Evolutionary conservation across 176 grass and related monocot species (phyloP).

Genomic region (Phoenix dactylifera): DNA sequence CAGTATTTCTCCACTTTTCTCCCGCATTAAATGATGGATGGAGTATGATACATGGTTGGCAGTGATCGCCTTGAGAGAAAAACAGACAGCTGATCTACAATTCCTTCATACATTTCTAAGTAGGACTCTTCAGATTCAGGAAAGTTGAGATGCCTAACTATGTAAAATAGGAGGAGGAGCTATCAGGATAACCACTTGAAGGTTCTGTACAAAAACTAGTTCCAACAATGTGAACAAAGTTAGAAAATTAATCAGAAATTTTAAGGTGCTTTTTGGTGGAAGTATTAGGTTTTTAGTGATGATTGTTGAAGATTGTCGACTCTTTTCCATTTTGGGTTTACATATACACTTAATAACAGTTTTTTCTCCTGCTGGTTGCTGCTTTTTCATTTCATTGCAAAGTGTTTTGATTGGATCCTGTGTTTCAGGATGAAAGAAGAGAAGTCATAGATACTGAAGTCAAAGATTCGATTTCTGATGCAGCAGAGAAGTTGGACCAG

Average conservation of each 20-base stretch:
- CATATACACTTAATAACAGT: not conserved
- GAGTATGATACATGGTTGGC: too few relatives aligned
- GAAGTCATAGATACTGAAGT: slow-evolving; percentile 5
- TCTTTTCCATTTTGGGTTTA: not conserved
- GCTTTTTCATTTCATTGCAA: not conserved
- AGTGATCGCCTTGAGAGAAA: too few relatives aligned
- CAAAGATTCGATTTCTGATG: not conserved
- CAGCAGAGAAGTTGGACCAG: not conserved
- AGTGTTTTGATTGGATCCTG: not conserved
- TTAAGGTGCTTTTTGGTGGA: not conserved
- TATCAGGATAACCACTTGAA: too few relatives aligned
- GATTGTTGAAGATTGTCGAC: too few relatives aligned
- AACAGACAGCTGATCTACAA: too few relatives aligned
- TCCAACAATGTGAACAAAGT: not conserved
- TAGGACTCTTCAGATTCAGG: too few relatives aligned
- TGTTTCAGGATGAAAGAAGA: not conserved
- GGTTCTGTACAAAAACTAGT: too few relatives aligned
- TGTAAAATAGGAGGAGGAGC: too few relatives aligned
- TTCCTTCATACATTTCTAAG: too few relatives aligned
- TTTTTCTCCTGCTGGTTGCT: not conserved
- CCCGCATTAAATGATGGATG: too few relatives aligned
- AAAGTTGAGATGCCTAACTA: too few relatives aligned
- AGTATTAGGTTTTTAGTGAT: not conserved
- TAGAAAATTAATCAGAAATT: not conserved
- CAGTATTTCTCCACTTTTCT: too few relatives aligned